A percentile compares a stretch with the other conserved stretches of the same genome.
Conservation (phyloP, 2,329 filamentous ascomycete species). For the Pyrenochaeta sp. region DNA sequence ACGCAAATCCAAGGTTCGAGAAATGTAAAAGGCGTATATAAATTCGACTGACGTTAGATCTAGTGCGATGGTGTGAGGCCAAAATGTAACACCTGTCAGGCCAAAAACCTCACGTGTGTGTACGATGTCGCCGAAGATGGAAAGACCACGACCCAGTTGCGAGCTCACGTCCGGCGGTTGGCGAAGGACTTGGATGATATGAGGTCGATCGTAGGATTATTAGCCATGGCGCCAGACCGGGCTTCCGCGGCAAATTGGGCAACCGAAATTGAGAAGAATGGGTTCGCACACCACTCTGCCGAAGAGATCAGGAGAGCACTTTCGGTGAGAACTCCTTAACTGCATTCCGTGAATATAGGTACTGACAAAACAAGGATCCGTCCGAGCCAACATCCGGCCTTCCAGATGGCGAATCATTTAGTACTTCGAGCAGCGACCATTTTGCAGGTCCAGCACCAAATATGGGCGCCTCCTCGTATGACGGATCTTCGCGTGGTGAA, state of each 20-base stretch:
- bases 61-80: slow-evolving; percentile 50
- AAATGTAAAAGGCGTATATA: not conserved
- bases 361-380: slow-evolving; percentile 33
- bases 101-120: slow-evolving; percentile 48
- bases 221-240: slow-evolving; percentile 46
- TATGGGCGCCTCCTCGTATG: slow-evolving; percentile 42
- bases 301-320: slow-evolving; percentile 50
- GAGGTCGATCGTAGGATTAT: slow-evolving; percentile 47
- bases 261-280: slow-evolving; percentile 48
- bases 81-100: slow-evolving; percentile 51
- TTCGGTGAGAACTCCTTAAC: slow-evolving; percentile 29
- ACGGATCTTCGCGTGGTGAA: slow-evolving; percentile 43
- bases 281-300: slow-evolving; percentile 48
- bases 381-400: slow-evolving; percentile 28
- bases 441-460: slow-evolving; percentile 31
- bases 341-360: not conserved
- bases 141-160: slow-evolving; percentile 49
- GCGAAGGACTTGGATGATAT: slow-evolving; percentile 51
- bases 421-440: slow-evolving; percentile 37
- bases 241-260: slow-evolving; percentile 48
- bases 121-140: slow-evolving; percentile 52
- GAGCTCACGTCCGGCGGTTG: slow-evolving; percentile 48
- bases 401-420: slow-evolving; percentile 37
- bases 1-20: slow-evolving; percentile 49
- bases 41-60: slow-evolving; percentile 17